Base-by-base conservation (phyloP, 768 basidiomycete genomes). In the Phaeolepiota aurea region DNA sequence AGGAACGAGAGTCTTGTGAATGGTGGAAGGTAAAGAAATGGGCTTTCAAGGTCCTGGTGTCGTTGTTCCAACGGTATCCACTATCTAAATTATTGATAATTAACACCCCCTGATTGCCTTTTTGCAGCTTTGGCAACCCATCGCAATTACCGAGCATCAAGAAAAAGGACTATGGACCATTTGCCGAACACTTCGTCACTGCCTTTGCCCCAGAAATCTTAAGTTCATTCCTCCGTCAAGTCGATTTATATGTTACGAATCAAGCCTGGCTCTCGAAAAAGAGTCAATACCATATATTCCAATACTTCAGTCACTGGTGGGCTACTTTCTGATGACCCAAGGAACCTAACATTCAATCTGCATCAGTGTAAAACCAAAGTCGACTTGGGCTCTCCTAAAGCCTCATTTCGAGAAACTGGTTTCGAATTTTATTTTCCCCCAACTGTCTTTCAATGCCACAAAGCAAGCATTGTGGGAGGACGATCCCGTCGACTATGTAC, bases 1-100 rank as follows among this genome's bases (percentile, higher is more conserved):
- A 89, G 3, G 83, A 84, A 12, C 68, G 85, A 23, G 87, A 91
- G 63, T 70, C 69, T 35, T 76, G 69, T 34, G 84, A 87, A 51
- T 94, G 91, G 90, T 89, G 88, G 85, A 83, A 82, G 55, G 74
- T 83, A 5, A 93, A 93, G 65, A 94, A 94, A 55, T 93, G 90
- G 91, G 87, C 90, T 1, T 91, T 82, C 54, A 76, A 72, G n/a
- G 78, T 77, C 25, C 66, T 94, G 5, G 84, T 85, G 23, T 68
- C 80, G 16, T 64, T 91, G 12, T 91, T 91, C 71, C 82, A 84
- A 52, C 72, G 83, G 74, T 81, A 41, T 38, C 37, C 11, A 31
- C 23, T 37, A 2, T 32, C 16, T 41, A 7, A 4, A 14, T 20
- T 43, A 23, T 25, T 21, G 25, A 32, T 13, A 9, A 5, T 13